Evolutionary conservation across 2,329 filamentous ascomycete species (phyloP), one percentile per base, ranked within the genome.

Genomic region (Cercospora zeina): DNA sequence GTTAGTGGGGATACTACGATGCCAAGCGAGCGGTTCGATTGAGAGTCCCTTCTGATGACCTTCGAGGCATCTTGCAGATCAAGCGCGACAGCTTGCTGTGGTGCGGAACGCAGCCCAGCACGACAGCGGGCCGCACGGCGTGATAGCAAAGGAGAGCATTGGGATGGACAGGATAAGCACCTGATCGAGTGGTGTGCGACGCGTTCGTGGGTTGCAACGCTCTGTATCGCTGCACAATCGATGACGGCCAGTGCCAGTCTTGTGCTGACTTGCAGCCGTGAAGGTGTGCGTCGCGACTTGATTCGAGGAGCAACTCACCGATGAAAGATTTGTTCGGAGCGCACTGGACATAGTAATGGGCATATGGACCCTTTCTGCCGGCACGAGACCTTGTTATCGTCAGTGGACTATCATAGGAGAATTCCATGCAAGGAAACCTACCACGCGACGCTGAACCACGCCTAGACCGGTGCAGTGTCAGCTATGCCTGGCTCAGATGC

Each of bases 321-420:
- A 96, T 80, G 69, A 93, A 89, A 72, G 86, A 88, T 55, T 83
- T 79, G 24, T 79, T 79, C 10, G 92, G 91, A 73, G 93, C 85
- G 66, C 90, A 83, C 74, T 96, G 91, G 19, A 96, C 78, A 77
- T 96, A 96, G 78, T 96, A 96, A 72, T 87, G 88, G 6, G 92
- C 92, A 75, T 95, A 96, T 9, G 89, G 88, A 0, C 91, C 91
- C 76, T 96, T 96, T 59, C 89, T 85, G 19, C 92, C 92, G 0
- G 91, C 96, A 19, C 92, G 87, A 61, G 90, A 95, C 86, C 67
- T 70, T 45, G 34, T 16, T 21, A 42, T 19, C 24, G 34, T 50
- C 54, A 42, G 50, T 33, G n/a, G 21, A 53, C 14, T 37, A 11
- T 19, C 14, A n/a, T 16, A 37, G 14, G 51, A 8, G 37, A 51